These are phyloP conservation scores for Solanum corneliomulleri DNA, from an alignment of 257 asterid species.

Conservation along the genomic window DNA sequence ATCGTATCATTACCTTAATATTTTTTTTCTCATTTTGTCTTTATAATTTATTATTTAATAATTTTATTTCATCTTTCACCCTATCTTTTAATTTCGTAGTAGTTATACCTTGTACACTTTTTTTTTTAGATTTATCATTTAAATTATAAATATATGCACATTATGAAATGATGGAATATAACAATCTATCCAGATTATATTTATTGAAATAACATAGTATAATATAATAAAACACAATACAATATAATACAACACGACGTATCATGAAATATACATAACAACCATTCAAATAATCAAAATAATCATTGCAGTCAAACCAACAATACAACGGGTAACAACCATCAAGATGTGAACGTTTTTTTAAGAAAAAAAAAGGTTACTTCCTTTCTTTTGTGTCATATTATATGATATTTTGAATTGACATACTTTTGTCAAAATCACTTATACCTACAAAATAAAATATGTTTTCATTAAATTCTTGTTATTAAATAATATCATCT, in stretches of 20 bases:
- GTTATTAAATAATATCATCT: too few species aligned
- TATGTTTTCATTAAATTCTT: neutral
- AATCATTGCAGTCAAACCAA: neutral
- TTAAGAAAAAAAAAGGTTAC: neutral
- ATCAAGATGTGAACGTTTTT: neutral
- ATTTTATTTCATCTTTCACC: neutral
- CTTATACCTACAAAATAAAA: too few species aligned
- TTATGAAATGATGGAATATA: neutral
- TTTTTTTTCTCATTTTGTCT: neutral
- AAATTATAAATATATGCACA: too few species aligned
- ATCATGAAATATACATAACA: too few species aligned
- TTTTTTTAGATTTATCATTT: too few species aligned
- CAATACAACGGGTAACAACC: too few species aligned
- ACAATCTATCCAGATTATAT: neutral
- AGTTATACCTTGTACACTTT: neutral
- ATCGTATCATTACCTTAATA: too few species aligned
- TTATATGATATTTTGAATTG: neutral
- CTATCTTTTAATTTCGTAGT: neutral
- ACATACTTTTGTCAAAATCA: neutral
- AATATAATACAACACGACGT: too few species aligned
- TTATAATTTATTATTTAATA: too few species aligned
- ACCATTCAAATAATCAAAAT: too few species aligned
- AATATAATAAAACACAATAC: too few species aligned
- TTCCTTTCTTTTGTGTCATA: neutral
- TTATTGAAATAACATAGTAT: too few species aligned